Percentiles rank a stretch among this genome's conserved stretches.
Evolutionary conservation across 176 grass and related monocot genomes (phyloP).

Genomic region (Rhynchospora breviuscula): DNA sequence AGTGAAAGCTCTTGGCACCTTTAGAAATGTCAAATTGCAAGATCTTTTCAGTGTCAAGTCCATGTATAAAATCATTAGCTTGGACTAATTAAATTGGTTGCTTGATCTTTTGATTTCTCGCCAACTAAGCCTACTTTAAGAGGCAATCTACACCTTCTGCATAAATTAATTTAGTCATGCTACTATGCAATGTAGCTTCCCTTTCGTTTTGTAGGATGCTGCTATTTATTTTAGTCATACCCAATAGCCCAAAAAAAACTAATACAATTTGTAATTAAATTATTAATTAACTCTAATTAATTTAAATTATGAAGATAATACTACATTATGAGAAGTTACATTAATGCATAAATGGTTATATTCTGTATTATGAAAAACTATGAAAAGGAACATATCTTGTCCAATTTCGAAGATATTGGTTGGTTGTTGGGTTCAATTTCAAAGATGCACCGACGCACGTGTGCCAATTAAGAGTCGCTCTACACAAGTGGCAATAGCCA

Average conservation of each 20-base stretch:
- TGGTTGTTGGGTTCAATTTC: constrained; percentile 5
- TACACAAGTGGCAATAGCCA: not conserved
- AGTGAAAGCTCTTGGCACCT: constrained; percentile 1
- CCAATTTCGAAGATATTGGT: not conserved
- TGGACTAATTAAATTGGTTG: constrained; percentile 4
- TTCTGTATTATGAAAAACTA: not conserved
- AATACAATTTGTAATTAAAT: not conserved
- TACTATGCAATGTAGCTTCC: not conserved
- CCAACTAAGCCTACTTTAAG: constrained; percentile 5
- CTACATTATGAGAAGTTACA: not conserved
- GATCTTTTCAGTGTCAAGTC: constrained; percentile 10
- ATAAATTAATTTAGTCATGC: not conserved
- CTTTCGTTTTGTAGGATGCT: not conserved
- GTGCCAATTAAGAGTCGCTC: not conserved
- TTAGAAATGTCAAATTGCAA: constrained; percentile 9
- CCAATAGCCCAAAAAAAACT: not conserved
- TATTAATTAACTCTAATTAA: not conserved
- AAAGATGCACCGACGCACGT: constrained; percentile 8
- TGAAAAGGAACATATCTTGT: not conserved
- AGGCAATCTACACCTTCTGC: constrained; percentile 1
- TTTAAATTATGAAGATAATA: not conserved
- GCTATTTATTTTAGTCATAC: not conserved
- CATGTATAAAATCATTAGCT: not conserved
- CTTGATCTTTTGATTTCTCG: constrained; percentile 2
- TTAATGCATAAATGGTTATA: not conserved